Percentiles rank a stretch among this genome's conserved stretches.
Evolutionary conservation across 371 early-diverging fungal species (phyloP).

Genomic region (Apophysomyces variabilis): DNA sequence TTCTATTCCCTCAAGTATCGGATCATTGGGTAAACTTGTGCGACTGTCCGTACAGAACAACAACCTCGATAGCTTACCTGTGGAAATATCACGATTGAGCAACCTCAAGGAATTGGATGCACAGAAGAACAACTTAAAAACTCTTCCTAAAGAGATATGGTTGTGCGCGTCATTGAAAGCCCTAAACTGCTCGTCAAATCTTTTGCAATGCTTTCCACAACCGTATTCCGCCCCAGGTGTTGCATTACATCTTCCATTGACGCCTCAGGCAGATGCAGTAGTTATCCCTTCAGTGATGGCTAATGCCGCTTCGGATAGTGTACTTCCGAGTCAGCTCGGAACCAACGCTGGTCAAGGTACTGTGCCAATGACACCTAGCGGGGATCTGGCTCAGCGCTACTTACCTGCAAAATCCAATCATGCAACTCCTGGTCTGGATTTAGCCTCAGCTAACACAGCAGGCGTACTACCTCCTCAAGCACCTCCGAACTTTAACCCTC

Average conservation of each 20-base stretch:
- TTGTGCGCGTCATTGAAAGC: conserved; percentile 68
- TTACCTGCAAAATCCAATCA: background rate
- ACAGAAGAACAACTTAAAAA: conserved; percentile 67
- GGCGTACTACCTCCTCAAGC: conserved; percentile 21
- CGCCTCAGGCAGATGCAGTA: conserved; percentile 30
- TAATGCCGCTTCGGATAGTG: conserved; percentile 21
- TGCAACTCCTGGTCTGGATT: background rate
- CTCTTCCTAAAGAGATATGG: conserved; percentile 88
- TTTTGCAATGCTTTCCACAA: conserved; percentile 53
- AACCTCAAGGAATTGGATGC: conserved; percentile 40
- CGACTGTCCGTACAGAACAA: conserved; percentile 70
- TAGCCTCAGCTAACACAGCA: background rate
- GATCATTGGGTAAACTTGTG: conserved; percentile 56
- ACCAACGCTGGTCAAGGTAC: conserved; percentile 37
- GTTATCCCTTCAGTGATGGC: conserved; percentile 27
- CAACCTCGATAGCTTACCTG: conserved; percentile 41
- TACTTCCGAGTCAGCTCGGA: conserved; percentile 23
- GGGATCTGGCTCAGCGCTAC: conserved; percentile 1
- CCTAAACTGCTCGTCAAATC: conserved; percentile 72
- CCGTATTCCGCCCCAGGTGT: conserved; percentile 38
- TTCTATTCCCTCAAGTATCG: conserved; percentile 73
- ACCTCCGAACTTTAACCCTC: conserved; percentile 55
- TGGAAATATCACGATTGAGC: conserved; percentile 37
- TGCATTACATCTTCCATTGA: conserved; percentile 31
- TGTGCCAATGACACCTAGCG: conserved; percentile 18